phyloP scores from a whole-genome alignment of 2,329 filamentous ascomycete genomes.

The Byssoonygena ceratinophila region DNA sequence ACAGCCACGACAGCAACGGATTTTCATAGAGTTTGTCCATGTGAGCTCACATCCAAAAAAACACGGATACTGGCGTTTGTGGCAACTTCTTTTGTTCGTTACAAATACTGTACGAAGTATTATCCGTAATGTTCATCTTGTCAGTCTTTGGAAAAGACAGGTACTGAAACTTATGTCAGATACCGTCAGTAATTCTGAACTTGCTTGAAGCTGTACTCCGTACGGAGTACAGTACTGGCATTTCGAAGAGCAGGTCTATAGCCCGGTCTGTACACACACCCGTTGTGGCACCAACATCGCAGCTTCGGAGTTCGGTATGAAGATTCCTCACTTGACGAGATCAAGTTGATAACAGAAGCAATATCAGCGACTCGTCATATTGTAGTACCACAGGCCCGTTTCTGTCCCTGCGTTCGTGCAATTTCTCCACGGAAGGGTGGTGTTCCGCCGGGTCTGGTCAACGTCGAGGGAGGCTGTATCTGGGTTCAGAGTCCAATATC shows the following conservation, averaged over 20 bases:
- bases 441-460: not conserved
- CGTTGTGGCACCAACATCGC: not conserved
- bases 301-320: not conserved
- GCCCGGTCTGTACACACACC: not conserved
- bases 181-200: not conserved
- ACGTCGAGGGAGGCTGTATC: not conserved
- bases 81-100: not conserved
- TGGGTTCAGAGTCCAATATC: too few relatives aligned
- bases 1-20: too few relatives aligned
- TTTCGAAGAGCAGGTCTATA: not conserved
- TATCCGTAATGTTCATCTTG: not conserved
- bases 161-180: not conserved
- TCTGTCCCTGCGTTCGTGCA: conserved; percentile 1
- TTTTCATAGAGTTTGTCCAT: not conserved
- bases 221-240: too few relatives aligned
- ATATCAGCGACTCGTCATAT: not conserved
- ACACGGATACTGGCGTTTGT: not conserved
- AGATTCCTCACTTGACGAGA: not conserved
- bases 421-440: not conserved
- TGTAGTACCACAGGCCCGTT: not conserved
- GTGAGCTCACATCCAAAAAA: not conserved
- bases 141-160: not conserved
- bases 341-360: not conserved
- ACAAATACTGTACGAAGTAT: not conserved
- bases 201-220: too few relatives aligned